phyloP scores from a whole-genome alignment of 257 asterid species.

The Solanum ahanhuiri region DNA sequence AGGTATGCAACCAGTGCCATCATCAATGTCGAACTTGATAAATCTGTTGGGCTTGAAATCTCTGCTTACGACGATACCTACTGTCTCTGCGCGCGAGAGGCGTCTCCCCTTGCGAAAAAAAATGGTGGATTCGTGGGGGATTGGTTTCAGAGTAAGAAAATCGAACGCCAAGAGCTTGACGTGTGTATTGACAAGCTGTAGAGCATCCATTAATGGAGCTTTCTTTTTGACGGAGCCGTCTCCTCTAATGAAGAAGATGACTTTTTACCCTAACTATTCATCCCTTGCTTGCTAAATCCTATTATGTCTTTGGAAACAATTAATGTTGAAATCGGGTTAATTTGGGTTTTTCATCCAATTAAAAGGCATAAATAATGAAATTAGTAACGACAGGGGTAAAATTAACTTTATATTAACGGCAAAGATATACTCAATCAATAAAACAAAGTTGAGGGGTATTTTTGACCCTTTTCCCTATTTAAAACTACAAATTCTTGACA shows the following conservation, averaged over 20 bases:
- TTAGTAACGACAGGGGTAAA: no score
- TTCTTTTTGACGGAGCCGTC: not conserved
- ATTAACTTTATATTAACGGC: no score
- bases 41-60: conserved; percentile 51
- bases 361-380: no score
- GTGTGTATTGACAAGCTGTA: conserved; percentile 26
- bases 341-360: no score
- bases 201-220: conserved; percentile 21
- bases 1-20: conserved; percentile 66
- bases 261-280: not conserved
- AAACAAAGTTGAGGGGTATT: no score
- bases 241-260: not conserved
- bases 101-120: conserved; percentile 35
- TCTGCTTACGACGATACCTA: conserved; percentile 54
- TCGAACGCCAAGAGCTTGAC: conserved; percentile 58
- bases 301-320: not conserved
- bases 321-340: no score
- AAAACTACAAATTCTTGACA: no score
- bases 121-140: conserved; percentile 17
- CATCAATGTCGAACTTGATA: conserved; percentile 54
- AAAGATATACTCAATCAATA: no score
- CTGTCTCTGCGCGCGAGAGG: conserved; percentile 49
- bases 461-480: no score
- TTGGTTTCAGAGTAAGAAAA: conserved; percentile 31
- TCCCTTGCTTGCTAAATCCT: not conserved